Evolutionary conservation across 192 early-diverging fungal genomes (phyloP), one percentile per base, ranked within the genome.

Genomic region (Diversispora eburnea): DNA sequence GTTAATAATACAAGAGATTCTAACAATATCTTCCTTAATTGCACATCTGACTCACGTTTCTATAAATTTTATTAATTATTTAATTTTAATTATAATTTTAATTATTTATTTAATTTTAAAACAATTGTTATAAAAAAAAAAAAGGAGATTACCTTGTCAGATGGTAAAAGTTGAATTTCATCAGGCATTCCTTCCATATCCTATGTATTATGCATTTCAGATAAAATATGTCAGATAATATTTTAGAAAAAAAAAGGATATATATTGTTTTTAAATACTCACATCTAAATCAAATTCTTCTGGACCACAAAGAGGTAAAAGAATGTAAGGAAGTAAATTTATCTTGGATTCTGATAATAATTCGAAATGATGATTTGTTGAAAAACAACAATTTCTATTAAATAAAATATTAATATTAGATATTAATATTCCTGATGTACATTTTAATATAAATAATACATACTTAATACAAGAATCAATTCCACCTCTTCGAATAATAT

Each of bases 101-200:
- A 5, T 19, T 19, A 5, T 0, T 60, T 41, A 8, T 25, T 12
- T n/a, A 47, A 41, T 20, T 12, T 54, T 3, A 70, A 71, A 33
- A 51, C 0, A n/a, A 77, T 54, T 65, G 3, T 25, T 41, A 56
- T 39, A 5, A 48, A 68, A 70, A 47, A 41, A 75, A 8, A 42
- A 8, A 6, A 46, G 3, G 7, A 2, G 46, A 45, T 54, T 66
- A 79, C 78, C 78, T 98, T 98, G 39, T 90, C 88, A 5, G 85
- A 82, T 51, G 88, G 91, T 48, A 96, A 76, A 3, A 97, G 78
- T 77, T 97, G 94, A 45, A 96, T 88, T 76, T 98, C 96, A 66
- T 94, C 94, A 0, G 94, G 96, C 85, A 99, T 91, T 4, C 83
- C 84, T 43, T 97, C 95, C 89, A 95, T 94, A 49, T 97, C 95